These are phyloP conservation scores for Botrytis elliptica DNA, from an alignment of 2,329 filamentous ascomycete species.

Conservation along the genomic window DNA sequence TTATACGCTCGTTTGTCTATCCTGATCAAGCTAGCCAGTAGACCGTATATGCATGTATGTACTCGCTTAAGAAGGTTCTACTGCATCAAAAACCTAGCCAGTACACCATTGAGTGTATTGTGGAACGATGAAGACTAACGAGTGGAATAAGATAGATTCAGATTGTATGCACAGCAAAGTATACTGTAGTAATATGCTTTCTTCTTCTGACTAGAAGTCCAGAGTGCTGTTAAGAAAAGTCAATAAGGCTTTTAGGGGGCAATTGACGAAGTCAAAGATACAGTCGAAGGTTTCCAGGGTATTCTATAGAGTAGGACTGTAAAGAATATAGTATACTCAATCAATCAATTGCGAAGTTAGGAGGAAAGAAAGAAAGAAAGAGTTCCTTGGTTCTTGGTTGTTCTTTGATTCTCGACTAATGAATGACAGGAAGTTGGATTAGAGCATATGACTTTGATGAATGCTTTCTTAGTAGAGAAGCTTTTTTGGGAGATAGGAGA, in stretches of 20 bases:
- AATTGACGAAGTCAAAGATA: neutral
- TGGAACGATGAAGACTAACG: neutral
- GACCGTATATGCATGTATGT: neutral
- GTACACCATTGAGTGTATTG: neutral
- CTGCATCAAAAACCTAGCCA: neutral
- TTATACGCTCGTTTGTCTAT: neutral
- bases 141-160: neutral
- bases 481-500: neutral
- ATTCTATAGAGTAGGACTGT: too few relatives aligned
- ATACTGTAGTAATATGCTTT: neutral
- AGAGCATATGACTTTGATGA: neutral
- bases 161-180: neutral
- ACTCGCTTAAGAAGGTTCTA: neutral
- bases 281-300: accelerated
- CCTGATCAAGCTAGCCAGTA: neutral
- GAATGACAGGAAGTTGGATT: neutral
- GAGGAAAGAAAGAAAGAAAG: too few relatives aligned
- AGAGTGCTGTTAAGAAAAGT: neutral
- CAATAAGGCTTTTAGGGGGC: neutral
- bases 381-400: too few relatives aligned
- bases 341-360: neutral
- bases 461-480: neutral
- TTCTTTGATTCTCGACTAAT: neutral
- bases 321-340: too few relatives aligned
- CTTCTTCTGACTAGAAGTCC: neutral